Percentiles rank a stretch among this genome's conserved stretches.
Evolutionary conservation across 2,329 filamentous ascomycete species (phyloP).

Genomic region (Venturia carpophila): DNA sequence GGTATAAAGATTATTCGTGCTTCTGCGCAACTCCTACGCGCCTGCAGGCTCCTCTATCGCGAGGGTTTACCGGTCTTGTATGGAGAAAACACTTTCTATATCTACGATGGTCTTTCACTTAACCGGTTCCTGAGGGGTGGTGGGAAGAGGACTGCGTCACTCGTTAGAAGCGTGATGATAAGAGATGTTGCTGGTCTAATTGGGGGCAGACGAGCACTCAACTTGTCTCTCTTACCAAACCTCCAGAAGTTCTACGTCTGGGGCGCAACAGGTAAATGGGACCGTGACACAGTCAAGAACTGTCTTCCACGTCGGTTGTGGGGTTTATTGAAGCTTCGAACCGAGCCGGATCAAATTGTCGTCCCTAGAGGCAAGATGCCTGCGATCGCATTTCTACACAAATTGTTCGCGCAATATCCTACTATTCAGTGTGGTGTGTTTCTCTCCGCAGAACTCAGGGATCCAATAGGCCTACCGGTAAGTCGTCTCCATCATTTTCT

Average conservation of each 20-base stretch:
- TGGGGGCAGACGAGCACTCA: neutral
- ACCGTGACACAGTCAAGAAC: neutral
- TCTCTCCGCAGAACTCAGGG: neutral
- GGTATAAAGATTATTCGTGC: neutral
- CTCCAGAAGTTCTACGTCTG: neutral
- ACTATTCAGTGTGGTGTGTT: neutral
- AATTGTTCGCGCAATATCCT: neutral
- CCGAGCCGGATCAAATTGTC: neutral
- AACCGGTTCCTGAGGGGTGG: neutral
- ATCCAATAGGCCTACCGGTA: neutral
- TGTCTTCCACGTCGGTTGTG: neutral
- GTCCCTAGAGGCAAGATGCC: neutral
- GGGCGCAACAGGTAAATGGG: neutral
- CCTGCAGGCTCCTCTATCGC: neutral
- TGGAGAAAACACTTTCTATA: constrained; percentile 6
- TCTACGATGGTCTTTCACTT: neutral
- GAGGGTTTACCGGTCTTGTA: constrained; percentile 9
- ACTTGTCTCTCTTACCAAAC: neutral
- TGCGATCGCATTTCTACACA: neutral
- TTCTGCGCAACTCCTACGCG: constrained; percentile 3
- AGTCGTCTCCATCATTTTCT: neutral
- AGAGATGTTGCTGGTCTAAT: neutral
- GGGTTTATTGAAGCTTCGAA: neutral
- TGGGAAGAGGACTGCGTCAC: neutral
- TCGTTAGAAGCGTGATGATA: neutral